Percentiles rank a stretch among this genome's conserved stretches.
phyloP scores from a whole-genome alignment of 2,329 filamentous ascomycete species.

The Neophaeococcomyces aloes region DNA sequence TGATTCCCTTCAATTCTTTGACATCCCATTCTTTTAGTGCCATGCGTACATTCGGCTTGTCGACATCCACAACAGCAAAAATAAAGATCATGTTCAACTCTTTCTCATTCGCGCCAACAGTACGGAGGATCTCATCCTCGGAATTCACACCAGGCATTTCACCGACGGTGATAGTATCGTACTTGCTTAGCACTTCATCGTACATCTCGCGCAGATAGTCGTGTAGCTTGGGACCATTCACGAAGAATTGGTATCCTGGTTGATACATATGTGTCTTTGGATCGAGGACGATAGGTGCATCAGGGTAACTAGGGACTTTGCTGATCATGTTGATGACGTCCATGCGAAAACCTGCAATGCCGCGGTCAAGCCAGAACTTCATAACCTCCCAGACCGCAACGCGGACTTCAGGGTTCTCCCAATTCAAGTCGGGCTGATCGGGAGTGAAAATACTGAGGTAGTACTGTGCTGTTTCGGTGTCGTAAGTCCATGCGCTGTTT shows the following conservation, averaged over 20 bases:
- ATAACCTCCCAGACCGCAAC: slow-evolving; percentile 62
- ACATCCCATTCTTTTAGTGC: slow-evolving; percentile 30
- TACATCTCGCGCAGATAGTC: slow-evolving; percentile 31
- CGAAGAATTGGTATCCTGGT: slow-evolving; percentile 33
- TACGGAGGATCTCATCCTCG: slow-evolving; percentile 28
- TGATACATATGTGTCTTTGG: slow-evolving; percentile 35
- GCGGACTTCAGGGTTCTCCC: slow-evolving; percentile 60
- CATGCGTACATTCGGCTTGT: slow-evolving; percentile 24
- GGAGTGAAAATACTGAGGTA: slow-evolving; percentile 66
- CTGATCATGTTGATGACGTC: slow-evolving; percentile 55
- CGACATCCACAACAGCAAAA: slow-evolving; percentile 29
- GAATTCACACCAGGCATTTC: slow-evolving; percentile 30
- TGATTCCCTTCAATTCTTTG: slow-evolving; percentile 32
- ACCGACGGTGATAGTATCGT: slow-evolving; percentile 33
- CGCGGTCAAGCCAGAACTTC: slow-evolving; percentile 67
- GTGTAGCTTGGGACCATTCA: slow-evolving; percentile 29
- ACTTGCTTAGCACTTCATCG: slow-evolving; percentile 26
- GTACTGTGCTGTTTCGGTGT: slow-evolving; percentile 62
- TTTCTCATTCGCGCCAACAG: slow-evolving; percentile 26
- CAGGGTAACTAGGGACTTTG: slow-evolving; percentile 48
- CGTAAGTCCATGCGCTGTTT: slow-evolving; percentile 48
- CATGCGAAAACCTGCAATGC: slow-evolving; percentile 63
- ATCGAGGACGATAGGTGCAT: slow-evolving; percentile 30
- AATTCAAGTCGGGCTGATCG: slow-evolving; percentile 77
- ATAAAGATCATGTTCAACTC: slow-evolving; percentile 35